Conservation (phyloP, 2,329 filamentous ascomycete species). For the Simplicillium aogashimaense region DNA sequence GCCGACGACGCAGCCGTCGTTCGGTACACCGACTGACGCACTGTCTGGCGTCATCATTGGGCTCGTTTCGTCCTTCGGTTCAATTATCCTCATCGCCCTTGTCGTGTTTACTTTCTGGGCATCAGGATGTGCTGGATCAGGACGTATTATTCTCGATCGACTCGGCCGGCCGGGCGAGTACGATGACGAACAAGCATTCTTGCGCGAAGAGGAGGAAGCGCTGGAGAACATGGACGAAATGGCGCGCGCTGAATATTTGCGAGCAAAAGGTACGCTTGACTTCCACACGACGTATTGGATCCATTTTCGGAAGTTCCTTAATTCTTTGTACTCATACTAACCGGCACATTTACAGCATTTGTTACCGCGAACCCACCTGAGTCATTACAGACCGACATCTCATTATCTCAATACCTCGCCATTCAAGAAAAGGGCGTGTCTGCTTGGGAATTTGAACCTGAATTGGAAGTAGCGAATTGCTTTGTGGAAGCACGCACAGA, state of each 20-base stretch:
- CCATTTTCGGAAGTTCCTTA: neutral
- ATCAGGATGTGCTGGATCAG: constrained; percentile 55
- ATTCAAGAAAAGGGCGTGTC: constrained; percentile 99
- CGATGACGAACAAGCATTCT: constrained; percentile 93
- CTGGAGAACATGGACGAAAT: constrained; percentile 94
- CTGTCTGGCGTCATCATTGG: constrained; percentile 83
- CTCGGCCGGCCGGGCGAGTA: constrained; percentile 91
- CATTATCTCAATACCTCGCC: constrained; percentile 90
- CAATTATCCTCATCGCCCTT: constrained; percentile 73
- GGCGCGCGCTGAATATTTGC: constrained; percentile 77
- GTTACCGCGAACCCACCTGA: constrained; percentile 91
- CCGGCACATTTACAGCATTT: constrained; percentile 53
- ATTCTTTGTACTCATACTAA: neutral
- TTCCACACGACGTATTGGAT: neutral
- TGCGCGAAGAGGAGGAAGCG: constrained; percentile 88
- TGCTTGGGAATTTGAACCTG: constrained; percentile 99
- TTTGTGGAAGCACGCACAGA: constrained; percentile 95
- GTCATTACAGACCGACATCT: constrained; percentile 92
- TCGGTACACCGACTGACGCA: constrained; percentile 14
- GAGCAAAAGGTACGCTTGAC: constrained; percentile 71
- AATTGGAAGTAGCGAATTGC: constrained; percentile 96
- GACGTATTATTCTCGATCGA: constrained; percentile 86
- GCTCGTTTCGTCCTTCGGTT: constrained; percentile 87
- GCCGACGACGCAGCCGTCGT: neutral
- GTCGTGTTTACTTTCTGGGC: constrained; percentile 92